Evolutionary conservation across 257 asterid genomes (phyloP), one percentile per base, ranked within the genome.

Genomic region (Haberlea rhodopensis): DNA sequence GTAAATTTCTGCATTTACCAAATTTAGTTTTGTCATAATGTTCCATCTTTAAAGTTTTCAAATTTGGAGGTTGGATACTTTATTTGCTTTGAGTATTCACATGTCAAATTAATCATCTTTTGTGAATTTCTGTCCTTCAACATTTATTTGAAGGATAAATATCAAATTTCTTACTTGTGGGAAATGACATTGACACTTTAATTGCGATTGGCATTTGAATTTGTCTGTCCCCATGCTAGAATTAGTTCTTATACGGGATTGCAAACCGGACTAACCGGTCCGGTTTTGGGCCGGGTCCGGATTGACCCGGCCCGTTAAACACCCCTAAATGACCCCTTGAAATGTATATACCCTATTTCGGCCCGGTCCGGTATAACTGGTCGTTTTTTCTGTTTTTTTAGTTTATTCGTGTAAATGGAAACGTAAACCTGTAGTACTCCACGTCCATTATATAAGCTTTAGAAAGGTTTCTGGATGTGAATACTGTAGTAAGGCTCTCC

Each of bases 1-100:
- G 56, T 55, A 31, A 52, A 6, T 31, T 53, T 48, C 45, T 53
- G 53, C 63, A 40, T 28, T 22, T 58, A 22, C 52, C 40, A 4
- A n/a, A n/a, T n/a, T n/a, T n/a, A n/a, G 3, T 5, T 20, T 48
- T n/a, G 48, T 23, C 9, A 5, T 20, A 20, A 5, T 22, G n/a
- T 29, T 52, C 22, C n/a, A 2, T n/a, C 22, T 24, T 20, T 24
- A 8, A 43, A 43, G 20, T 55, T 27, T 63, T 5, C 40, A 18
- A 32, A 11, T 46, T 13, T 49, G 13, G 26, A 45, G 34, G 3
- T 43, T 54, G 29, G 8, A 2, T 29, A 43, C 52, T 67, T 65
- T 37, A 13, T 51, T 56, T 57, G 23, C 45, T 52, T 23, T 2
- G 53, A n/a, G 60, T 10, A 15, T n/a, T 37, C 28, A 34, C 63